Base-by-base conservation (phyloP, 2,329 filamentous ascomycete genomes). In the Nigrospora sphaerica region DNA sequence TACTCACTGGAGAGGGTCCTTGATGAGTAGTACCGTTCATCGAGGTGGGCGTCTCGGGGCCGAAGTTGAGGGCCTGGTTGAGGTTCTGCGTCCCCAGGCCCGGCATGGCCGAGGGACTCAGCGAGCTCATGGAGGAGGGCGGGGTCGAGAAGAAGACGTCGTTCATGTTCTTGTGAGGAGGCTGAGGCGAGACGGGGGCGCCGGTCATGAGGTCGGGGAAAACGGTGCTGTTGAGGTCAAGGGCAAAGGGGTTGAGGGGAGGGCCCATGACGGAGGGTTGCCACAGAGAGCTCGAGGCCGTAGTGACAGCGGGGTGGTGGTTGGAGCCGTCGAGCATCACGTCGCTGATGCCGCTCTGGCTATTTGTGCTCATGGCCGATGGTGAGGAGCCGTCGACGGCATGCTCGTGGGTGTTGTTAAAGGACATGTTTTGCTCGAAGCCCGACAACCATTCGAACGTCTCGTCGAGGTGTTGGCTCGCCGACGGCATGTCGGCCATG, bases 381-480 rank as follows among this genome's bases (percentile, higher is more conserved):
- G 93, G 93, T 13, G 93, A 97, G 12, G 93, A 97, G 49, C 87
- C 90, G 58, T 95, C 92, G 45, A 96, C 80, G 28, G 88, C 89
- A 54, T 83, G 85, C 56, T 95, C 90, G 58, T 85, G 86, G 46
- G 73, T 70, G 47, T 78, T 80, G 37, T 34, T 45, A 16, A 45
- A 45, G 6, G 35, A 39, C 36, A 39, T 39, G 14, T 45, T 45
- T 34, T 45, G 43, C 52, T 93, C 88, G 62, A 95, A 87, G 18
- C 86, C 86, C 49, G 84, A 84, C 52, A 80, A 60, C 90, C 90
- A 97, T 57, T 90, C 86, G 62, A 93, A 88, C 55, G 74, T 79
- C 54, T 92, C 86, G 44, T 95, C 90, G 53, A 85, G 67, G n/a
- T 74, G 69, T 54, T 80, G 78, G 46, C 67, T 73, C 23, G 23